Evolutionary conservation across 768 basidiomycete genomes (phyloP).

Genomic region (Collybia nuda): DNA sequence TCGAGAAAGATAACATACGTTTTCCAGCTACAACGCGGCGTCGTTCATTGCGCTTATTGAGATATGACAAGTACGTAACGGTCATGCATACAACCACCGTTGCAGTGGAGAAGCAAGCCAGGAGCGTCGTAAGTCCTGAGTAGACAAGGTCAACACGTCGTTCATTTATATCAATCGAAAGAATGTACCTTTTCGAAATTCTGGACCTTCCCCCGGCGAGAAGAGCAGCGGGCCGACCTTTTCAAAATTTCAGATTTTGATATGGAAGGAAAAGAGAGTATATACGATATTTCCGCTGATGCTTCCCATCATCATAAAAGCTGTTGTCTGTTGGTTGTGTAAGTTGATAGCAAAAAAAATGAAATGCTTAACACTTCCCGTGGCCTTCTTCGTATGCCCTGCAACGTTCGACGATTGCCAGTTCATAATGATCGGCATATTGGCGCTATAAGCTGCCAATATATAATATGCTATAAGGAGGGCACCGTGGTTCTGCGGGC

Average conservation of each 20-base stretch:
- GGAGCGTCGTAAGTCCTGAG: constrained; percentile 14
- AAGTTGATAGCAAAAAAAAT: background rate
- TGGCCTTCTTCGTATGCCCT: constrained; percentile 29
- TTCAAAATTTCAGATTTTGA: background rate
- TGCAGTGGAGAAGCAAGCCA: constrained; percentile 15
- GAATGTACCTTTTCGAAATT: constrained; percentile 15
- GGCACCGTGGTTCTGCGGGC: constrained; percentile 20
- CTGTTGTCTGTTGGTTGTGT: constrained; percentile 17
- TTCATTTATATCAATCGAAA: background rate
- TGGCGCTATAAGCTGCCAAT: constrained; percentile 18
- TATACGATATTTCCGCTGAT: constrained; percentile 24
- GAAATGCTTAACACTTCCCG: constrained; percentile 9
- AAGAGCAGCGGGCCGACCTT: constrained; percentile 25
- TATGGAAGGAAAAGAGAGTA: background rate
- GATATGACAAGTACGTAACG: constrained; percentile 12
- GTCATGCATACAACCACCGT: constrained; percentile 15
- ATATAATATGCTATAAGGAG: constrained; percentile 30
- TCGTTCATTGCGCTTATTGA: constrained; percentile 17
- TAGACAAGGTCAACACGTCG: background rate
- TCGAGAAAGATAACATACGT: constrained; percentile 6
- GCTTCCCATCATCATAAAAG: constrained; percentile 22
- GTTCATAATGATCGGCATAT: constrained; percentile 24
- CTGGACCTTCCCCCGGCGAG: constrained; percentile 16
- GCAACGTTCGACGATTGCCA: constrained; percentile 36
- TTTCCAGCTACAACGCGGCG: constrained; percentile 19